Percentiles rank a stretch among this genome's conserved stretches.
These are phyloP conservation scores for Tetratostichococcus sp. DNA, from an alignment of 139 green algal genomes.

Conservation along the genomic window DNA sequence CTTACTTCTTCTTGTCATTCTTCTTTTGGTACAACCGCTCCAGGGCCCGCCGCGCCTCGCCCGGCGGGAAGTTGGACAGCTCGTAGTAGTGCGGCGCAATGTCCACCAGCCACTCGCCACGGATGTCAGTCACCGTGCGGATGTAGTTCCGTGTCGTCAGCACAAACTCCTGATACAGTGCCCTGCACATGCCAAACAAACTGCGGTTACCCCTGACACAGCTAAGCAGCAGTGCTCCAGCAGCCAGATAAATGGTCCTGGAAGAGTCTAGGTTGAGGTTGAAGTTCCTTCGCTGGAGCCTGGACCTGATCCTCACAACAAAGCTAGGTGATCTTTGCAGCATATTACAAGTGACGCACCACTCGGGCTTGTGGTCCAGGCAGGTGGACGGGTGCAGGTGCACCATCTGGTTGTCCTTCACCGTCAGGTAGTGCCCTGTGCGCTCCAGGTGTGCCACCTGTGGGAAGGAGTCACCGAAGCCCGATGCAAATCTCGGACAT, in stretches of 20 bases:
- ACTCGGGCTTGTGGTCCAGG: constrained; percentile 95
- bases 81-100: constrained; percentile 97
- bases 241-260: no score
- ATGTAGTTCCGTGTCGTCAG: constrained; percentile 98
- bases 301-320: no score
- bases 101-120: constrained; percentile 96
- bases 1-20: constrained; percentile 2
- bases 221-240: no score
- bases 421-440: constrained; percentile 93
- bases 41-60: constrained; percentile 76
- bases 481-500: no score
- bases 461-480: no score
- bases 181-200: no score
- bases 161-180: constrained; percentile 99
- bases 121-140: constrained; percentile 85
- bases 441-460: constrained; percentile 91
- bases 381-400: constrained; percentile 93
- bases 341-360: no score
- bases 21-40: constrained; percentile 80
- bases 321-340: no score
- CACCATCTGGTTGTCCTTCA: constrained; percentile 99
- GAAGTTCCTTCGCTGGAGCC: no score
- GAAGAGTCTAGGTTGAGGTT: neutral
- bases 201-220: no score
- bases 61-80: constrained; percentile 89